A percentile compares a stretch with the other conserved stretches of the same genome.
phyloP scores from a whole-genome alignment of 805 yeast genomes.

The Lachancea mirantina region DNA sequence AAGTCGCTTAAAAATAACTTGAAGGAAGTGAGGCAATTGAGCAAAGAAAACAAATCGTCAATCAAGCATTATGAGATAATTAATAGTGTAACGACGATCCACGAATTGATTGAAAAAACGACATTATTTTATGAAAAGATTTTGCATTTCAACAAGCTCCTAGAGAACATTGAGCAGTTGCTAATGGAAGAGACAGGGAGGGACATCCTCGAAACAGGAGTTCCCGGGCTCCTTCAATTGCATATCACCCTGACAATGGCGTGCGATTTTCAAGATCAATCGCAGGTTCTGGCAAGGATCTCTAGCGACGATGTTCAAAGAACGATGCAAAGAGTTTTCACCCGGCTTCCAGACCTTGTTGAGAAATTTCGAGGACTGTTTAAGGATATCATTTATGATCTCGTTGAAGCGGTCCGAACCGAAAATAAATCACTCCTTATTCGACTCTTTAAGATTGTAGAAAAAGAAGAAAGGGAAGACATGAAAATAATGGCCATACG shows the following conservation, averaged over 20 bases:
- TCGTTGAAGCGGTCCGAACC: conserved; percentile 67
- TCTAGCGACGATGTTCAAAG: conserved; percentile 60
- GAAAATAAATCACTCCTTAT: conserved; percentile 63
- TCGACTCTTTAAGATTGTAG: conserved; percentile 68
- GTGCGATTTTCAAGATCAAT: conserved; percentile 72
- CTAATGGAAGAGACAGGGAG: conserved; percentile 38
- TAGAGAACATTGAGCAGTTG: conserved; percentile 44
- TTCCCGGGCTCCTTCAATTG: conserved; percentile 50
- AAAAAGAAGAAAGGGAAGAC: conserved; percentile 76
- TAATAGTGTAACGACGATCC: conserved; percentile 55
- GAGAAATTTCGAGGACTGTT: conserved; percentile 58
- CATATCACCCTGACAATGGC: conserved; percentile 67
- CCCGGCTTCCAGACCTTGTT: conserved; percentile 32
- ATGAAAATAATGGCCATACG: conserved; percentile 39
- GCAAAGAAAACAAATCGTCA: conserved; percentile 49
- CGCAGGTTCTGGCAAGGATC: conserved; percentile 46
- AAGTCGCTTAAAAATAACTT: conserved; percentile 42
- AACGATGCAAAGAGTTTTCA: conserved; percentile 45
- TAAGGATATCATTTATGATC: conserved; percentile 54
- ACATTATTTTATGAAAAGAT: conserved; percentile 59
- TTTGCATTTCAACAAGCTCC: conserved; percentile 43
- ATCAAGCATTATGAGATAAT: conserved; percentile 65
- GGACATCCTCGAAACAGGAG: conserved; percentile 33
- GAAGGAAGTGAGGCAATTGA: conserved; percentile 39
- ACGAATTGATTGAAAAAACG: conserved; percentile 67